phyloP scores from a whole-genome alignment of 2,329 filamentous ascomycete genomes.

The Verticillium albo-atrum region DNA sequence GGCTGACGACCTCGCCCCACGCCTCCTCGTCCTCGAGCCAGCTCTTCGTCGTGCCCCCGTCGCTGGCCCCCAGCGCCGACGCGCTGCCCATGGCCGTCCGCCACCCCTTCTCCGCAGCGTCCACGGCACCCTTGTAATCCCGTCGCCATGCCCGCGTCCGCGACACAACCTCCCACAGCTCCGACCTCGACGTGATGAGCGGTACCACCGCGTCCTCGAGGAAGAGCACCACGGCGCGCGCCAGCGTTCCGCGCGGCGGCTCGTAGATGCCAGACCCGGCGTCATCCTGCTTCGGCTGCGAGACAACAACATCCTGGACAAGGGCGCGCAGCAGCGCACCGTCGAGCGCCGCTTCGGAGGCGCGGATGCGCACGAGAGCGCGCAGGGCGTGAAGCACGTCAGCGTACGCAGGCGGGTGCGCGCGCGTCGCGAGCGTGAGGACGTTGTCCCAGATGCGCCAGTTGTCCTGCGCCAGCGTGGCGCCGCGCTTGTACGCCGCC shows the following conservation, averaged over 20 bases:
- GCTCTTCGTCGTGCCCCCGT: slow-evolving; percentile 17
- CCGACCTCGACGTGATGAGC: slow-evolving; percentile 73
- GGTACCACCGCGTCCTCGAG: slow-evolving; percentile 73
- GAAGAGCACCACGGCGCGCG: slow-evolving; percentile 63
- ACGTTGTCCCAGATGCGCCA: slow-evolving; percentile 97
- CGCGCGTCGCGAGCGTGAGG: slow-evolving; percentile 76
- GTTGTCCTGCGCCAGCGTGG: slow-evolving; percentile 76
- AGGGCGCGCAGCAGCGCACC: slow-evolving; percentile 66
- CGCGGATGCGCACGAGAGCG: slow-evolving; percentile 71
- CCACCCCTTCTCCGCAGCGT: slow-evolving; percentile 88
- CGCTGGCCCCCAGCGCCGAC: slow-evolving; percentile 4
- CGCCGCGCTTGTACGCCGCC: slow-evolving; percentile 80
- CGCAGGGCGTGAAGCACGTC: slow-evolving; percentile 74
- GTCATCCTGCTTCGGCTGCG: slow-evolving; percentile 24
- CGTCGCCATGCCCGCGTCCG: slow-evolving; percentile 69
- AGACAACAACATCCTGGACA: slow-evolving; percentile 63
- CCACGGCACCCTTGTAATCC: slow-evolving; percentile 68
- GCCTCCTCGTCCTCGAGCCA: slow-evolving; percentile 56
- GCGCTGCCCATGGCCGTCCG: slow-evolving; percentile 49
- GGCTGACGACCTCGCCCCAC: slow-evolving; percentile 70
- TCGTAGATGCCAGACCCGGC: slow-evolving; percentile 23
- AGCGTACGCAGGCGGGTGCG: slow-evolving; percentile 67
- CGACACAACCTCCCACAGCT: slow-evolving; percentile 72
- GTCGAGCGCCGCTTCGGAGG: slow-evolving; percentile 77
- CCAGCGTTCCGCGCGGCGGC: slow-evolving; percentile 53